Evolutionary conservation across 331 rosid genomes (phyloP).

Genomic region (Rhamnella rubrinervis): DNA sequence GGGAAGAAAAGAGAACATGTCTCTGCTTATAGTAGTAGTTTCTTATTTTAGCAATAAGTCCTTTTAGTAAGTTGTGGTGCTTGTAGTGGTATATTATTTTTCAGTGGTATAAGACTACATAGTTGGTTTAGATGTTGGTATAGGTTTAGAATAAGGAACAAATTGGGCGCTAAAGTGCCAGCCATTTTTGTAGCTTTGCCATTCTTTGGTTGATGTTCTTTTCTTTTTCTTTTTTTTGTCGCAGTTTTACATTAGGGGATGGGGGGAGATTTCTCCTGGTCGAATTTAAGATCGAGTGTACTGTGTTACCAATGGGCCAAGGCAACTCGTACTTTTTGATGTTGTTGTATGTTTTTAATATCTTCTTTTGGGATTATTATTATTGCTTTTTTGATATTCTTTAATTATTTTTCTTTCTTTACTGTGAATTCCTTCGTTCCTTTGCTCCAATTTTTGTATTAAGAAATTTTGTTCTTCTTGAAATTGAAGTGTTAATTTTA

Average conservation of each 20-base stretch:
- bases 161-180: constrained; percentile 7
- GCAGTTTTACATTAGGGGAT: too few relatives aligned
- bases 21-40: constrained; percentile 44
- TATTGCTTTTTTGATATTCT: not conserved
- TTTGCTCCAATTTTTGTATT: not conserved
- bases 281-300: too few relatives aligned
- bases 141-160: too few relatives aligned
- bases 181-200: constrained; percentile 26
- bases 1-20: constrained; percentile 47
- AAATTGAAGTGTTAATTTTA: not conserved
- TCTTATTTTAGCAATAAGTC: too few relatives aligned
- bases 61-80: too few relatives aligned
- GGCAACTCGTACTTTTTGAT: not conserved
- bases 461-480: not conserved
- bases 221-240: not conserved
- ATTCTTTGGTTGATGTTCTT: constrained; percentile 1
- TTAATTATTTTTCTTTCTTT: constrained; percentile 7
- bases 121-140: too few relatives aligned
- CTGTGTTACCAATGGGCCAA: too few relatives aligned
- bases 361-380: not conserved
- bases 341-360: not conserved
- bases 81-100: too few relatives aligned
- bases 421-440: constrained; percentile 17
- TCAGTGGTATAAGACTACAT: too few relatives aligned
- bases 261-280: too few relatives aligned